Conservation (phyloP, 2,329 filamentous ascomycete species). For the Aspergillus quadricinctus region DNA sequence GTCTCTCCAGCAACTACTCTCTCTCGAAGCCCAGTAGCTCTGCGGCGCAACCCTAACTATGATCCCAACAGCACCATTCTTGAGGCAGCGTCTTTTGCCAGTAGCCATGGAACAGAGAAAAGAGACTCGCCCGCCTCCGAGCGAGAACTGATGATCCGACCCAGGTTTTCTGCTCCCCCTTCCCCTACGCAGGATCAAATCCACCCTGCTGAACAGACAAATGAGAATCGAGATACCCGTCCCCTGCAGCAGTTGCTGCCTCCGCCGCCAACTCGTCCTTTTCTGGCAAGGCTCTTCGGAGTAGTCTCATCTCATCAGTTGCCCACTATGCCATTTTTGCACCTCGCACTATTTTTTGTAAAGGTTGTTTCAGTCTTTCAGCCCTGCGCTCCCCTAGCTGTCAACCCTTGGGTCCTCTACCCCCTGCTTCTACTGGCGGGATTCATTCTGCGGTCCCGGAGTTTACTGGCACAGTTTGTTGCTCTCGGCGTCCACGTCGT, state of each 20-base stretch:
- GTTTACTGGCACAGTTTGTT: conserved; percentile 34
- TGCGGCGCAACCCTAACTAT: conserved; percentile 24
- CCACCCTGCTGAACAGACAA: conserved; percentile 11
- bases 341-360: conserved; percentile 57
- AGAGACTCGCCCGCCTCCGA: conserved; percentile 24
- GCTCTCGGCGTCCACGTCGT: conserved; percentile 47
- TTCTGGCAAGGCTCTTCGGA: conserved; percentile 16
- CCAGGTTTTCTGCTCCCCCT: conserved; percentile 23
- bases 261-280: conserved; percentile 34
- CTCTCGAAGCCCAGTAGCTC: conserved; percentile 15
- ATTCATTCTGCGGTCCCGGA: conserved; percentile 51
- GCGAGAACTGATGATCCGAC: conserved; percentile 30
- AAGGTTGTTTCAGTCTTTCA: conserved; percentile 64
- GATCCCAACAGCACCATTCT: conserved; percentile 17
- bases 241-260: conserved; percentile 37
- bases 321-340: conserved; percentile 41
- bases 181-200: conserved; percentile 19
- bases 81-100: conserved; percentile 12
- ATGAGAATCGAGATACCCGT: conserved; percentile 11
- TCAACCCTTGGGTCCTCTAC: conserved; percentile 61
- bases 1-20: conserved; percentile 25
- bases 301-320: conserved; percentile 26
- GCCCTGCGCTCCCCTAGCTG: conserved; percentile 68
- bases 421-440: conserved; percentile 66
- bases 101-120: conserved; percentile 12